Base-by-base conservation (phyloP, 108 stramenopile species). In the Pseudonitzschia multiseries region DNA sequence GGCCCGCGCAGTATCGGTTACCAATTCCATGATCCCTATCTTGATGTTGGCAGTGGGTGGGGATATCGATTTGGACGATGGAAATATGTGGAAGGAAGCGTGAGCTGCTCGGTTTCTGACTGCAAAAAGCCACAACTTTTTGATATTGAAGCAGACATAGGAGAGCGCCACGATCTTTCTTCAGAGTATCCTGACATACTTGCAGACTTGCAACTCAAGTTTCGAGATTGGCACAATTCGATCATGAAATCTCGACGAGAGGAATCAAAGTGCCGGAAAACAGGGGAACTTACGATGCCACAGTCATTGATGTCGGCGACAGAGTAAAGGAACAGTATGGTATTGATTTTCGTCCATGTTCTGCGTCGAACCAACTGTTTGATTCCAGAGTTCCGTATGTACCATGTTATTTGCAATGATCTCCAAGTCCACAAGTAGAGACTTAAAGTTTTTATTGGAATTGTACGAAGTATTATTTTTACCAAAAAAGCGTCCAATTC, bases 31-130 rank as follows among this genome's bases (percentile, higher is more conserved):
- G 78, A 79, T 69, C 64, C 68, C 20, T 50, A 41, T 29, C 29
- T 57, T 41, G 65, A 33, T 15, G 8, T 74, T n/a, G 31, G 42
- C 9, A 9, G 74, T 60, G 78, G 78, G 1, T 74, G 68, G 66
- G 78, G 78, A 17, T 79, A 54, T 36, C 65, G 78, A 43, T 71
- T 43, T 61, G 79, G 79, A 26, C 28, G 17, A 41, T 80, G 79
- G 79, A 80, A 80, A 43, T 80, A 70, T 56, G 79, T 80, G 8
- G 62, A 71, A 26, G 79, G 79, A 6, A 80, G 79, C 57, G 33
- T 28, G 29, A 73, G 72, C 26, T 80, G 79, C 28, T 57, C 33
- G 5, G 31, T 42, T 28, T 17, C 68, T 15, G 68, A 70, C 14
- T 80, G 79, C 36, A 26, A 32, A 56, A 28, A 56, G 63, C 73